phyloP scores from a whole-genome alignment of 2,329 filamentous ascomycete species.

The Clarireedia monteithiana region DNA sequence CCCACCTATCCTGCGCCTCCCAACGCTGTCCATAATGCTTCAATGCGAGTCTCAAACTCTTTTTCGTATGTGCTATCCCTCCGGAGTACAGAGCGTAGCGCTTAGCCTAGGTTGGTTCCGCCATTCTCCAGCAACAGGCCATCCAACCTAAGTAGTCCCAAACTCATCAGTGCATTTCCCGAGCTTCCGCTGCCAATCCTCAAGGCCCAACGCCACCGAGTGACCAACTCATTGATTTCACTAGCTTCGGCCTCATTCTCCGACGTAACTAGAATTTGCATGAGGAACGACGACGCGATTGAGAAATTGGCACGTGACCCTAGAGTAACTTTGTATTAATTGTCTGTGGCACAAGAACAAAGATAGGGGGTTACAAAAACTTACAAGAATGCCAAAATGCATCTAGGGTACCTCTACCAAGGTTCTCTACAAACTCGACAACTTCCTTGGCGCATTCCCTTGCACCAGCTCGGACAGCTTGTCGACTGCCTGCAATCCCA shows the following conservation, averaged over 20 bases:
- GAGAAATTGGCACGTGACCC: conserved; percentile 29
- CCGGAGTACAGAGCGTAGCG: too few species aligned
- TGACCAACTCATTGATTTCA: conserved; percentile 25
- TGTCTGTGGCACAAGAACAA: not conserved
- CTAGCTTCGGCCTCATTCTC: conserved; percentile 20
- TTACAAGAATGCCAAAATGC: conserved; percentile 29
- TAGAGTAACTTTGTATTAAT: conserved; percentile 7
- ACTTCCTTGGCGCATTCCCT: conserved; percentile 28
- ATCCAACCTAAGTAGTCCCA: conserved; percentile 26
- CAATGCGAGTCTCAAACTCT: too few species aligned
- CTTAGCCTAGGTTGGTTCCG: not conserved
- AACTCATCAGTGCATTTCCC: conserved; percentile 22
- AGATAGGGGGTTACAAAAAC: not conserved
- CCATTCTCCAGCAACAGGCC: conserved; percentile 23
- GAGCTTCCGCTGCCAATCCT: conserved; percentile 22
- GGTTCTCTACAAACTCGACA: conserved; percentile 27
- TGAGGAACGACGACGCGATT: conserved; percentile 28
- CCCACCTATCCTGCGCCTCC: too few species aligned
- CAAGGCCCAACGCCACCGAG: conserved; percentile 28
- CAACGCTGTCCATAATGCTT: too few species aligned
- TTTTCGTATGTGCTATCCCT: too few species aligned
- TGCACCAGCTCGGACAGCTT: conserved; percentile 24
- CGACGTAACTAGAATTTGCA: conserved; percentile 26
- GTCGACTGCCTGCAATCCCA: conserved; percentile 7
- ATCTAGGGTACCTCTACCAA: conserved; percentile 24